These are phyloP conservation scores for Ustilaginoidea virens DNA, from an alignment of 2,329 filamentous ascomycete genomes.

Conservation along the genomic window DNA sequence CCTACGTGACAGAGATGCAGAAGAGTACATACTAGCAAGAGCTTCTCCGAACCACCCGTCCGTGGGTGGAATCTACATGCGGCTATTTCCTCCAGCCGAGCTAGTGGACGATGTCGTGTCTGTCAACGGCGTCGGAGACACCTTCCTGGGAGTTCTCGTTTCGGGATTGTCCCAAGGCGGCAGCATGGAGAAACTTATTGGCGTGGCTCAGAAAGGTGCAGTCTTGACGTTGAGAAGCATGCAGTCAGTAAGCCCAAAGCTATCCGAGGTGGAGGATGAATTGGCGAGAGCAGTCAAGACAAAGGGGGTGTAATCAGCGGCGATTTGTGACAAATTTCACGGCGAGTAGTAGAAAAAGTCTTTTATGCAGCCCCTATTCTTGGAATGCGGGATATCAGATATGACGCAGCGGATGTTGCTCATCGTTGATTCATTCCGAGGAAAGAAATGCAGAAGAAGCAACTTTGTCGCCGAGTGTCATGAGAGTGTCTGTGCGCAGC, in stretches of 20 bases:
- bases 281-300: too few species aligned
- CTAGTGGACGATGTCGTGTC: slow-evolving; percentile 60
- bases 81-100: slow-evolving; percentile 50
- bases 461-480: too few species aligned
- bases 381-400: too few species aligned
- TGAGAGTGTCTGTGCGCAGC: too few species aligned
- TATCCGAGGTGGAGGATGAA: slow-evolving; percentile 27
- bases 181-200: slow-evolving; percentile 46
- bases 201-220: slow-evolving; percentile 68
- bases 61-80: slow-evolving; percentile 72
- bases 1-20: slow-evolving; percentile 44
- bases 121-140: slow-evolving; percentile 91
- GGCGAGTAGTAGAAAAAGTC: too few species aligned
- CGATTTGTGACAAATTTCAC: too few species aligned
- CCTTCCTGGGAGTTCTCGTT: slow-evolving; percentile 74
- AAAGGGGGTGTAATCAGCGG: too few species aligned
- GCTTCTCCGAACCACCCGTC: slow-evolving; percentile 33
- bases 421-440: too few species aligned
- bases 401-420: too few species aligned
- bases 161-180: slow-evolving; percentile 54
- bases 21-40: slow-evolving; percentile 57
- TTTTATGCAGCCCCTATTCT: too few species aligned
- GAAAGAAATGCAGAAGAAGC: too few species aligned
- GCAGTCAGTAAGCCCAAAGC: slow-evolving; percentile 52
- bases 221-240: slow-evolving; percentile 60